Conservation (phyloP, 305 asterid species). For the Fraxinus paxiana region DNA sequence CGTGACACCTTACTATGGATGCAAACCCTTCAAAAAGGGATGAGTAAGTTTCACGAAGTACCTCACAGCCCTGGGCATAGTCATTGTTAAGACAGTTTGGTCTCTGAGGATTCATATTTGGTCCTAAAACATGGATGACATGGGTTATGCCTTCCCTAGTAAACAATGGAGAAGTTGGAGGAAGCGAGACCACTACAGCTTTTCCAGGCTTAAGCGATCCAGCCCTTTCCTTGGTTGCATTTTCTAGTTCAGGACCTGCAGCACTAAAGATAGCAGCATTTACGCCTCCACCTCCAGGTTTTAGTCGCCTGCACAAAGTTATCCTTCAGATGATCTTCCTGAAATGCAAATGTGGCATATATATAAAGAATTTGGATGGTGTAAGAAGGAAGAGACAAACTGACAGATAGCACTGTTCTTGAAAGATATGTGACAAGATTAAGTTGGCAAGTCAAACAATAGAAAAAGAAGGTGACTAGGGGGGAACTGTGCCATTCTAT, state of each 20-base stretch:
- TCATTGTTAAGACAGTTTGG: constrained; percentile 75
- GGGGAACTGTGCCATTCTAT: background rate
- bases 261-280: constrained; percentile 85
- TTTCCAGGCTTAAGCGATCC: constrained; percentile 63
- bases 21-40: constrained; percentile 79
- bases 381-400: background rate
- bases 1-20: constrained; percentile 40
- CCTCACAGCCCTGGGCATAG: constrained; percentile 62
- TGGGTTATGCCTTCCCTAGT: constrained; percentile 74
- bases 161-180: constrained; percentile 69
- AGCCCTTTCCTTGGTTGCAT: constrained; percentile 76
- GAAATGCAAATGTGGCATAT: constrained; percentile 17
- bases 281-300: constrained; percentile 92
- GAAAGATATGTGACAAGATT: background rate
- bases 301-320: constrained; percentile 68
- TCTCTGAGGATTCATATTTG: constrained; percentile 91
- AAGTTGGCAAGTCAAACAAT: background rate
- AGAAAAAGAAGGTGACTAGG: background rate
- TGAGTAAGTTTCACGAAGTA: constrained; percentile 78
- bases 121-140: constrained; percentile 94
- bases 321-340: constrained; percentile 30
- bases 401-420: background rate
- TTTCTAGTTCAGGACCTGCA: constrained; percentile 65
- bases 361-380: constrained; percentile 10
- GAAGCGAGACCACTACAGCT: constrained; percentile 64